Percentiles rank a stretch among this genome's conserved stretches.
Evolutionary conservation across 495 filamentous ascomycete species (phyloP).

Genomic region (Aspergillus mulundensis): DNA sequence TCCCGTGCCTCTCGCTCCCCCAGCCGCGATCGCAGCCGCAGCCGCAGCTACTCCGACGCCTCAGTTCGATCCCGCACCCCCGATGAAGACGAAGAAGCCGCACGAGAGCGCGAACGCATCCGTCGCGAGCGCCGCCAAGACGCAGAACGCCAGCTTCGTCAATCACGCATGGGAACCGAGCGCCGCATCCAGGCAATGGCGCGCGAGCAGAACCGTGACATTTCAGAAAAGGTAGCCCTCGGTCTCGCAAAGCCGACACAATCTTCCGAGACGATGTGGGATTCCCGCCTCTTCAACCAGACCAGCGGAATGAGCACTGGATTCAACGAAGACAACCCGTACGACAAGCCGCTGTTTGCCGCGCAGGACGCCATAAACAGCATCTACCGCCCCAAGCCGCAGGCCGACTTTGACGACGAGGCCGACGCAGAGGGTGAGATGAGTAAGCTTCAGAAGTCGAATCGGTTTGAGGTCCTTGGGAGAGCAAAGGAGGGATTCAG

Average conservation of each 20-base stretch:
- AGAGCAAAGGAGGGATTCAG: constrained; percentile 82
- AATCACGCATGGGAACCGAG: constrained; percentile 94
- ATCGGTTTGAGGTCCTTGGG: constrained; percentile 83
- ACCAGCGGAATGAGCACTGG: constrained; percentile 81
- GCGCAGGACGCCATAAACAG: constrained; percentile 93
- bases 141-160: constrained; percentile 82
- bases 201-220: constrained; percentile 92
- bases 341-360: constrained; percentile 96
- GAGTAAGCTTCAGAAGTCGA: constrained; percentile 78
- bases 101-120: constrained; percentile 68
- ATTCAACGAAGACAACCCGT: constrained; percentile 96
- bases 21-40: constrained; percentile 46
- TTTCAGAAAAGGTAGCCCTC: constrained; percentile 94
- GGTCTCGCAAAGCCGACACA: constrained; percentile 93
- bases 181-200: constrained; percentile 86
- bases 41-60: constrained; percentile 53
- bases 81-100: constrained; percentile 63
- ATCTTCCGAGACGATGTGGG: constrained; percentile 89
- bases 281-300: constrained; percentile 93
- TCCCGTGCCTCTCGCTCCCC: constrained; percentile 26
- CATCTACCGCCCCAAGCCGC: constrained; percentile 82
- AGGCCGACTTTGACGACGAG: constrained; percentile 66
- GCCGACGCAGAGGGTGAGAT: constrained; percentile 79
- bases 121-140: constrained; percentile 76
- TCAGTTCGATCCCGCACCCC: constrained; percentile 51